Conservation (phyloP, 1,139 yeast species). For the Hyphopichia fennica region DNA sequence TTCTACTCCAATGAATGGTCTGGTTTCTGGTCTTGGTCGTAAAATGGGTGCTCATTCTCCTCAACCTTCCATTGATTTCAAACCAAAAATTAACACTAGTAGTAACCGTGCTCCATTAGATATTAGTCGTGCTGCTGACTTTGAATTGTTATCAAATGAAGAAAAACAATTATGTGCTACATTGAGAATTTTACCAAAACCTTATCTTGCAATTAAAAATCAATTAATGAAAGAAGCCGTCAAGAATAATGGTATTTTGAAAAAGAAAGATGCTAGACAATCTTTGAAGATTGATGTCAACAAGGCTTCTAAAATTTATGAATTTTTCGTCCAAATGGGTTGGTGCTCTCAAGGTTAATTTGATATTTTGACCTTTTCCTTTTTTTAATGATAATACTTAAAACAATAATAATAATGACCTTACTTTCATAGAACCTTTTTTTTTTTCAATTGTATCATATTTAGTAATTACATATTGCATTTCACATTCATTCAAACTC, state of each 20-base stretch:
- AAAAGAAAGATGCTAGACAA: slow-evolving; percentile 82
- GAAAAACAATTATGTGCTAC: slow-evolving; percentile 86
- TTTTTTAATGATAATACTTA: background rate
- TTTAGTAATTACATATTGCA: background rate
- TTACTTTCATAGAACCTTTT: background rate
- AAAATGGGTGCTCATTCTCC: slow-evolving; percentile 26
- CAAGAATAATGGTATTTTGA: slow-evolving; percentile 78
- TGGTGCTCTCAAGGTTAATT: slow-evolving; percentile 63
- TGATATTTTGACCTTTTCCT: background rate
- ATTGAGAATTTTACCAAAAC: slow-evolving; percentile 85
- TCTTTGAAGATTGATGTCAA: slow-evolving; percentile 80
- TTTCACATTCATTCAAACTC: background rate
- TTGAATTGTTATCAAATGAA: slow-evolving; percentile 75
- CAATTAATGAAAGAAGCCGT: slow-evolving; percentile 86
- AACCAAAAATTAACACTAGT: slow-evolving; percentile 35
- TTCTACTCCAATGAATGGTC: slow-evolving; percentile 15
- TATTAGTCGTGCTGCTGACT: slow-evolving; percentile 82
- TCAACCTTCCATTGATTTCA: slow-evolving; percentile 35
- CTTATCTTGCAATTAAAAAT: slow-evolving; percentile 89
- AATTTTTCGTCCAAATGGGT: slow-evolving; percentile 87
- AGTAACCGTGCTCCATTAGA: slow-evolving; percentile 58
- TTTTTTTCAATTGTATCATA: background rate
- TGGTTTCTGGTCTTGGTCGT: slow-evolving; percentile 7
- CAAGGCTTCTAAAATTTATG: slow-evolving; percentile 85
- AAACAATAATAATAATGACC: background rate